Percentiles rank a stretch among this genome's conserved stretches.
Evolutionary conservation across 768 basidiomycete genomes (phyloP).

Genomic region (Macrolepiota fuliginosa): DNA sequence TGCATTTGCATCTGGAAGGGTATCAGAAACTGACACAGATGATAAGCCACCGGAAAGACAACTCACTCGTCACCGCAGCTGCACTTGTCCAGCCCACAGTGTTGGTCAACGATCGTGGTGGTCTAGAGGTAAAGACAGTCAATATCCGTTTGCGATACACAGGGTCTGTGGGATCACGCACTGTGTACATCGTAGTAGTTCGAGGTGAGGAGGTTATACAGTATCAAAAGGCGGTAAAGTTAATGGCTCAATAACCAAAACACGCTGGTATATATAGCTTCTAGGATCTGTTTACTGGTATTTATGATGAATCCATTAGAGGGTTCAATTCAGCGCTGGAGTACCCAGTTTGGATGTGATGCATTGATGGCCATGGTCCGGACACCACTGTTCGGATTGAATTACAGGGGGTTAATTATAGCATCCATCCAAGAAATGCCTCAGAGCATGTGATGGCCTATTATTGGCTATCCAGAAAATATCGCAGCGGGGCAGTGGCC

Average conservation of each 20-base stretch:
- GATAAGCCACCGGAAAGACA: slow-evolving; percentile 1
- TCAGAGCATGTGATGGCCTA: slow-evolving; percentile 9
- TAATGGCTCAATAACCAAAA: neutral
- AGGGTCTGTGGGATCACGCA: slow-evolving; percentile 11
- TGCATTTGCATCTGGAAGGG: slow-evolving; percentile 51
- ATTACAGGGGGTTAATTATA: neutral
- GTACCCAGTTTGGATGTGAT: neutral
- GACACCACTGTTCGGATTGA: neutral
- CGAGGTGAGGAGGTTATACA: slow-evolving; percentile 10
- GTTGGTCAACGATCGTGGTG: slow-evolving; percentile 36
- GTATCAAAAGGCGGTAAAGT: slow-evolving; percentile 9
- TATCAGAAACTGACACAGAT: neutral
- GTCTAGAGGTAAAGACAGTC: slow-evolving; percentile 21
- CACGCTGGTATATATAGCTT: slow-evolving; percentile 9
- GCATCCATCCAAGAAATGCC: slow-evolving; percentile 14
- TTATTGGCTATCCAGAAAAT: slow-evolving; percentile 11
- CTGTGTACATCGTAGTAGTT: slow-evolving; percentile 11
- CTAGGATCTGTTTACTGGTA: slow-evolving; percentile 16
- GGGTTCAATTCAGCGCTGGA: neutral
- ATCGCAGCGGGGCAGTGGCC: neutral
- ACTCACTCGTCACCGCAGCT: slow-evolving; percentile 48
- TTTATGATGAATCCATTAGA: slow-evolving; percentile 8
- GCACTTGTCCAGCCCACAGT: slow-evolving; percentile 49
- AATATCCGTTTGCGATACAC: slow-evolving; percentile 14
- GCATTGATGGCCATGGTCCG: neutral